A percentile compares a stretch with the other conserved stretches of the same genome.
These are phyloP conservation scores for Colletotrichum sp. DNA, from an alignment of 2,329 filamentous ascomycete genomes.

Conservation along the genomic window DNA sequence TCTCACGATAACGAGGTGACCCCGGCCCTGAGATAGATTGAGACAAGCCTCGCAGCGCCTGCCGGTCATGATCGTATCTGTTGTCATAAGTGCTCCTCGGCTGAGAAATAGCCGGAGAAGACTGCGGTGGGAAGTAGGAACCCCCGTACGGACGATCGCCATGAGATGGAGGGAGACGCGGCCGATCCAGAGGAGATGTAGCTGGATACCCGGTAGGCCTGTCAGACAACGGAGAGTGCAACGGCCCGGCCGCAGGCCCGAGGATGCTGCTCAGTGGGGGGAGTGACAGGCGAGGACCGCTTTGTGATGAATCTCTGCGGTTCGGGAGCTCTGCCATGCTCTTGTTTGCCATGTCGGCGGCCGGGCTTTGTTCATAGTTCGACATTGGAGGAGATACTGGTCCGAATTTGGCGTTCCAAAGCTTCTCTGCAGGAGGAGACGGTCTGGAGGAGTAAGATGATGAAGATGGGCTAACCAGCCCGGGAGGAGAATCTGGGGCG, in stretches of 20 bases:
- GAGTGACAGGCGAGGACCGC: conserved; percentile 50
- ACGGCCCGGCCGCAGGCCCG: conserved; percentile 49
- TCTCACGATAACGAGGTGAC: conserved; percentile 49
- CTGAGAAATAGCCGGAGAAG: conserved; percentile 42
- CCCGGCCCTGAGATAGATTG: conserved; percentile 47
- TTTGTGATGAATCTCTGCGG: conserved; percentile 37
- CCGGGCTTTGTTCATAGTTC: conserved; percentile 57
- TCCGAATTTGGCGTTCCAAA: conserved; percentile 42
- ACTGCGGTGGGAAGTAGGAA: conserved; percentile 52
- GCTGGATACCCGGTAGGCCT: conserved; percentile 46
- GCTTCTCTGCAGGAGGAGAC: conserved; percentile 46
- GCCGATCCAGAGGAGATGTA: conserved; percentile 53
- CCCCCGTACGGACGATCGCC: conserved; percentile 43
- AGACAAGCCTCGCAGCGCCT: conserved; percentile 28
- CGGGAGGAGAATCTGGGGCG: conserved; percentile 59
- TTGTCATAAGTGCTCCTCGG: conserved; percentile 52
- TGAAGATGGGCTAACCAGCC: conserved; percentile 57
- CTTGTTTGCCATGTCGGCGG: conserved; percentile 48
- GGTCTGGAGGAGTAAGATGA: conserved; percentile 52
- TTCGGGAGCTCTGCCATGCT: conserved; percentile 40
- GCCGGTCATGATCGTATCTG: conserved; percentile 48
- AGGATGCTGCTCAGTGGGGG: conserved; percentile 64
- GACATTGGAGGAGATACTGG: conserved; percentile 63
- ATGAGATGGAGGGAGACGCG: conserved; percentile 41
- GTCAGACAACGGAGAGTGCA: conserved; percentile 52